These are phyloP conservation scores for Tremella fuciformis DNA, from an alignment of 768 basidiomycete species.

Conservation along the genomic window DNA sequence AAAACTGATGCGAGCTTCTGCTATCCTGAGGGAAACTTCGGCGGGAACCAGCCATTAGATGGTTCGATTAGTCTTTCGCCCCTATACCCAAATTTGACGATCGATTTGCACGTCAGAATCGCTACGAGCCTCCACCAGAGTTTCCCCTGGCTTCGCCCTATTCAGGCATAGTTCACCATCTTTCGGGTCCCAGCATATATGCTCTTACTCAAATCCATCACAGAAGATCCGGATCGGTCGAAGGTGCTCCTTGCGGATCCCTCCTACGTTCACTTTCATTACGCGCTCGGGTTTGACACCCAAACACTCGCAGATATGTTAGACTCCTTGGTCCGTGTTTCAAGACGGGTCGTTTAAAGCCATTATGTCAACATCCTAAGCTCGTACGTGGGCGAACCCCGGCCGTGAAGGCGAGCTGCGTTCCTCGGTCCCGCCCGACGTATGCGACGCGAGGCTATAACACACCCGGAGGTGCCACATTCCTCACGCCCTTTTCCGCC, in stretches of 20 bases:
- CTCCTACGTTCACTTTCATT: constrained; percentile 70
- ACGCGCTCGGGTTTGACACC: constrained; percentile 67
- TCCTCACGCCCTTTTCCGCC: constrained; percentile 61
- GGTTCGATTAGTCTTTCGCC: constrained; percentile 93
- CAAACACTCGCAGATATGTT: constrained; percentile 77
- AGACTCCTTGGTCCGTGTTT: constrained; percentile 84
- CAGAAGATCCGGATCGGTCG: constrained; percentile 71
- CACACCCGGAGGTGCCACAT: constrained; percentile 67
- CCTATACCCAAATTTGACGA: constrained; percentile 93
- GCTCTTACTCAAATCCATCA: constrained; percentile 75
- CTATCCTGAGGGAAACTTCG: constrained; percentile 81
- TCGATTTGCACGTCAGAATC: constrained; percentile 96
- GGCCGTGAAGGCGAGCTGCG: constrained; percentile 61
- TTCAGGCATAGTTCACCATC: constrained; percentile 87
- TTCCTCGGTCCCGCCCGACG: constrained; percentile 62
- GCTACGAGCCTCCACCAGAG: constrained; percentile 93
- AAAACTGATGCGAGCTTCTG: constrained; percentile 62
- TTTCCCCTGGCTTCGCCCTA: constrained; percentile 93
- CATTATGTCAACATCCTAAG: constrained; percentile 75
- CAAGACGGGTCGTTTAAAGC: constrained; percentile 77
- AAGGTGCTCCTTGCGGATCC: constrained; percentile 65
- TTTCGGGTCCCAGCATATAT: constrained; percentile 83
- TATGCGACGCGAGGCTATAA: constrained; percentile 64
- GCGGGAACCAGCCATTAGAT: constrained; percentile 90
- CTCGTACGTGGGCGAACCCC: constrained; percentile 60